Evolutionary conservation across 2,329 filamentous ascomycete species (phyloP), one percentile per base, ranked within the genome.

Genomic region (Penicillium sumatraense): DNA sequence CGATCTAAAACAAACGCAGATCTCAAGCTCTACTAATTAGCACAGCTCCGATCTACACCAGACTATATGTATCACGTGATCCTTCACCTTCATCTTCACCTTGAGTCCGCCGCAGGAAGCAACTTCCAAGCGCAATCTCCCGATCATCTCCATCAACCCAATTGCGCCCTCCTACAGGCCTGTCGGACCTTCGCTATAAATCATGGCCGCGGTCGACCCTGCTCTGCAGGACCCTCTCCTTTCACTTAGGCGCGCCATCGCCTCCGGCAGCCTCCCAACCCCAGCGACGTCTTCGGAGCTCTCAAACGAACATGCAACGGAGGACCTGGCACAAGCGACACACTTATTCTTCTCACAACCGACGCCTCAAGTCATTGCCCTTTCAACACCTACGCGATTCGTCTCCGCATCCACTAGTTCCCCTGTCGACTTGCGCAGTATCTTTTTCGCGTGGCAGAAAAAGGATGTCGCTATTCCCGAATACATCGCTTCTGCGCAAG

Each of bases 361-460:
- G 47, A 72, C 78, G 50, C 82, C 84, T 58, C 80, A 86, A 52
- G 81, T 86, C 5, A 82, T 96, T 55, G 81, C 88, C 1, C 84
- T 96, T 62, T 86, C 85, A 48, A 83, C 84, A 13, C 82, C 88
- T 9, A 99, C 95, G 63, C 91, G 95, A 66, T 98, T 98, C 79
- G 83, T 90, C 57, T 93, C 91, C n/a, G 84, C 85, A 55, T 85
- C 86, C 45, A 75, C 75, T 66, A 82, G 85, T 45, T 80, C 82
- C 53, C 83, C 89, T 4, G 87, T 96, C 67, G 91, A 97, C 72
- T 81, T 99, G 64, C 91, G 95, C 71, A 95, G 89, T 72, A 93
- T 97, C 76, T 97, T 93, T 80, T 96, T 98, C 71, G 92, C 92
- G 53, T 99, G 92, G 91, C 82, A 90, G 68, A 96, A 97, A 77